Evolutionary conservation across 1,284 basidiomycete species (phyloP).

Genomic region (Puccinia triticina): DNA sequence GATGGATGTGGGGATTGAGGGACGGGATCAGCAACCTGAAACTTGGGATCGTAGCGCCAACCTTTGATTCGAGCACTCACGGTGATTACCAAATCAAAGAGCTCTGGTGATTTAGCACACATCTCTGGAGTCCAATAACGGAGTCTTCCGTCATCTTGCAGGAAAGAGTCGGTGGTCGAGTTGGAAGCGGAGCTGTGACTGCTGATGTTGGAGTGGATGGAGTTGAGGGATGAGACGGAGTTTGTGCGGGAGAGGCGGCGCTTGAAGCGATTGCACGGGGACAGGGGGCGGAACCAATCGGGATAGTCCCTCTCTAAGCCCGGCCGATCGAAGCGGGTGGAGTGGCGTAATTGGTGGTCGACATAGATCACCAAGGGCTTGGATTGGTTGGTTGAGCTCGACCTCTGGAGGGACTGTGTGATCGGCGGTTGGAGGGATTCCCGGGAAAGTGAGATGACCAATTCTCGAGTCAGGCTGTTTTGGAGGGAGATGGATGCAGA

Average conservation of each 20-base stretch:
- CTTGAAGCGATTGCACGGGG: conserved; percentile 24
- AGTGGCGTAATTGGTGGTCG: conserved; percentile 86
- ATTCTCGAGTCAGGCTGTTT: conserved; percentile 79
- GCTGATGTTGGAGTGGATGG: conserved; percentile 28
- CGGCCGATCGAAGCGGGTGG: conserved; percentile 89
- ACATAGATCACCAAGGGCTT: conserved; percentile 68
- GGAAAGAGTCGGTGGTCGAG: conserved; percentile 63
- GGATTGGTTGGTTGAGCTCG: not conserved
- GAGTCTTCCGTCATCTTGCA: conserved; percentile 78
- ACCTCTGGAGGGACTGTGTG: not conserved
- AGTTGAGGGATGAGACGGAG: conserved; percentile 32
- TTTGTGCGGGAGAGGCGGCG: conserved; percentile 36
- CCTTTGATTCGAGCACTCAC: conserved; percentile 62
- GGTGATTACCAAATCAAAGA: conserved; percentile 98
- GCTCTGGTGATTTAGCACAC: conserved; percentile 86
- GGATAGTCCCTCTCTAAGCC: conserved; percentile 85
- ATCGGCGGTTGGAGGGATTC: conserved; percentile 70
- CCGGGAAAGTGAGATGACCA: conserved; percentile 68
- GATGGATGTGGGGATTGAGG: conserved; percentile 5
- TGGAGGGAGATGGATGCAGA: conserved; percentile 89
- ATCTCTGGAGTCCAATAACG: conserved; percentile 97
- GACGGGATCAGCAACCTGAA: not conserved
- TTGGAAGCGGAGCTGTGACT: conserved; percentile 26
- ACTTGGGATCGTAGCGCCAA: not conserved
- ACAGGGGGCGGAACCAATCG: conserved; percentile 76